These are phyloP conservation scores for Pichia sp. DNA, from an alignment of 1,139 yeast species.

Conservation along the genomic window DNA sequence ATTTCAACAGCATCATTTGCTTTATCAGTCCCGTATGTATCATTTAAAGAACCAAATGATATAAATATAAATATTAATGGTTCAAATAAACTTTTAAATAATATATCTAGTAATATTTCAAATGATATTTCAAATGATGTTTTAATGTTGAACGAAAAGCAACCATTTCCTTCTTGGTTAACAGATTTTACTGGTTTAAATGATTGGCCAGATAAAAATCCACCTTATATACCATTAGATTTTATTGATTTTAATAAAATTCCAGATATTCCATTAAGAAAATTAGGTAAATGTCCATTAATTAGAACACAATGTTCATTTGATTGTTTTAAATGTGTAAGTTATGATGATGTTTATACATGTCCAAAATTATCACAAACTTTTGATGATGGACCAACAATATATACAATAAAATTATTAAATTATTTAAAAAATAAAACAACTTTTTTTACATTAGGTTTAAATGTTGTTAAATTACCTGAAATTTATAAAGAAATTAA, in stretches of 20 bases:
- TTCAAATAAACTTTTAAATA: not conserved
- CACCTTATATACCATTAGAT: conserved; percentile 81
- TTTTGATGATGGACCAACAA: conserved; percentile 93
- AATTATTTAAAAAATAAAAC: conserved; percentile 46
- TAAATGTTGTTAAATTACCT: conserved; percentile 71
- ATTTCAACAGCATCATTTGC: too few species aligned
- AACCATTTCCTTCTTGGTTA: conserved; percentile 69
- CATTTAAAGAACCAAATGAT: not conserved
- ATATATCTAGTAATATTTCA: not conserved
- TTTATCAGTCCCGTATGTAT: too few species aligned
- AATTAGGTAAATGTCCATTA: conserved; percentile 53
- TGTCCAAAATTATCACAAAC: conserved; percentile 77
- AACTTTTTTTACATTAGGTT: conserved; percentile 83
- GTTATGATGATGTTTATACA: conserved; percentile 70
- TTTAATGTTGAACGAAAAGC: conserved; percentile 1
- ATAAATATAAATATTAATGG: conserved; percentile 16
- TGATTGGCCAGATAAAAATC: conserved; percentile 80
- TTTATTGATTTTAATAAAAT: conserved; percentile 53
- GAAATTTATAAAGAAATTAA: conserved; percentile 57
- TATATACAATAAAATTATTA: conserved; percentile 56
- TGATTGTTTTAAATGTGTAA: conserved; percentile 77
- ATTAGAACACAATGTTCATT: conserved; percentile 63
- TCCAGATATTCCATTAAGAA: conserved; percentile 45
- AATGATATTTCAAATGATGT: not conserved
- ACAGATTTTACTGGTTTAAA: conserved; percentile 61